Evolutionary conservation across 768 basidiomycete genomes (phyloP).

Genomic region (Mrakia blollopis): DNA sequence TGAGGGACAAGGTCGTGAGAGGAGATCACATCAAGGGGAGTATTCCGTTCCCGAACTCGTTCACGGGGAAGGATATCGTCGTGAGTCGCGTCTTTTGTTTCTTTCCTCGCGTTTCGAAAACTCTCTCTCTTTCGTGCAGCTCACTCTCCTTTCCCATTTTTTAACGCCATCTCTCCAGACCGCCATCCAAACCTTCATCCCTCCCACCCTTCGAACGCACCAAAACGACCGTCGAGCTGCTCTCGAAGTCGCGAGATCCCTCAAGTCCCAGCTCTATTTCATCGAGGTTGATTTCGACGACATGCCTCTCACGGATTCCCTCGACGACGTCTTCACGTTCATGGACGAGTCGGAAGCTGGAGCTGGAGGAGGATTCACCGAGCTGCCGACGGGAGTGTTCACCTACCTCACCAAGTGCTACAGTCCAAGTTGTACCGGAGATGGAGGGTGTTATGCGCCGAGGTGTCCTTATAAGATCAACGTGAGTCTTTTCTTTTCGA

Average conservation of each 20-base stretch:
- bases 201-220: conserved; percentile 69
- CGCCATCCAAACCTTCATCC: conserved; percentile 80
- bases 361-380: conserved; percentile 37
- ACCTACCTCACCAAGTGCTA: conserved; percentile 89
- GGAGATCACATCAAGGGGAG: conserved; percentile 86
- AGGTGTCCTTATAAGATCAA: conserved; percentile 51
- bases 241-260: conserved; percentile 77
- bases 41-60: conserved; percentile 80
- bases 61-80: conserved; percentile 92
- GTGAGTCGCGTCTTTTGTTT: conserved; percentile 51
- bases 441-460: conserved; percentile 72
- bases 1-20: conserved; percentile 83
- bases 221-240: conserved; percentile 76
- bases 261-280: conserved; percentile 90
- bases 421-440: conserved; percentile 76
- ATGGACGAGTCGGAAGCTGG: conserved; percentile 59
- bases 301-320: conserved; percentile 71
- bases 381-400: conserved; percentile 83
- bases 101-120: background rate
- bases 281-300: conserved; percentile 95
- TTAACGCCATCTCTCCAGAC: conserved; percentile 59
- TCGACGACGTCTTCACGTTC: conserved; percentile 92
- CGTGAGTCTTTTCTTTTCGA: background rate
- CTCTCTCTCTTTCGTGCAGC: background rate
- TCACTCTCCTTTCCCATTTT: background rate